Evolutionary conservation across 192 early-diverging fungal species (phyloP), one percentile per base, ranked within the genome.

Genomic region (Backusella mclennaniae): DNA sequence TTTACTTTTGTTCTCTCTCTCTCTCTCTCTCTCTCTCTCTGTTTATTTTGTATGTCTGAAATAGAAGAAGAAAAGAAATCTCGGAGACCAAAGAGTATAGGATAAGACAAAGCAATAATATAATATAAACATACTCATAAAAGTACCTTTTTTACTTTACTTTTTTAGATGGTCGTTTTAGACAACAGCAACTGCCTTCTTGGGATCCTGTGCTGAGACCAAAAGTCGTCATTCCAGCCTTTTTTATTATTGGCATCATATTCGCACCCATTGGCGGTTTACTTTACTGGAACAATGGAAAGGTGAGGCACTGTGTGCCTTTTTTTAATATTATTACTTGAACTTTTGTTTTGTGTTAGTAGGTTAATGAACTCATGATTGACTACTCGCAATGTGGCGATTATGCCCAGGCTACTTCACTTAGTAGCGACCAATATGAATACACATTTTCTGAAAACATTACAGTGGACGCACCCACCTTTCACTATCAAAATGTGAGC

Each of bases 201-300:
- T 99, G 97, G 97, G 96, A 99, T 86, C 97, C 97, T 6, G 91
- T 99, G 29, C 85, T 99, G 67, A 99, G 95, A n/a, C 96, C 97
- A 73, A 96, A 96, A 79, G 93, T 93, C 42, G 96, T 97, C 15
- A 84, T 99, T 4, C 97, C 97, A 2, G 93, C 95, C 23, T 96
- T 97, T 77, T 99, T 99, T 83, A 86, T 95, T 70, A 87, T 99
- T 70, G 97, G 97, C 12, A 87, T 95, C 12, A 86, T 97, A 17
- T 99, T 99, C 85, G 91, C 96, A 66, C 97, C 96, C 15, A 85
- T 99, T 70, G 97, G 96, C 72, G 95, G 95, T 21, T 87, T 93
- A 29, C 86, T 97, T 1, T 90, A 94, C 76, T 94, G 95, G 89
- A 92, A 92, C 1, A 93, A 91, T 19, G 63, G 35, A 21, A 67